A percentile compares a stretch with the other conserved stretches of the same genome.
Evolutionary conservation across 208 protist genomes (phyloP).

Genomic region (Leishmania martiniquensis): DNA sequence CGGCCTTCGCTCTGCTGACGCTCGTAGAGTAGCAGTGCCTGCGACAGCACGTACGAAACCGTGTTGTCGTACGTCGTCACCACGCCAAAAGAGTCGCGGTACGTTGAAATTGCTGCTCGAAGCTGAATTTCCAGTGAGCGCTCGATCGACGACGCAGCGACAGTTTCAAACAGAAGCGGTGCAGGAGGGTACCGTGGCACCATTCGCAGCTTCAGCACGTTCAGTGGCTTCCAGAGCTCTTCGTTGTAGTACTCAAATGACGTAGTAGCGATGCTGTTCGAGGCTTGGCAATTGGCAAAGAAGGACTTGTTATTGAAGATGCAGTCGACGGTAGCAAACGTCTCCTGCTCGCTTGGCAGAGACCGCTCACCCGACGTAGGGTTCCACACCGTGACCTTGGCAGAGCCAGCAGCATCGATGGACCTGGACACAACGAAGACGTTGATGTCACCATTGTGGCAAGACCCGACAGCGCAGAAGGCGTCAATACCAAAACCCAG

Average conservation of each 20-base stretch:
- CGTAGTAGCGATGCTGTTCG: slow-evolving; percentile 46
- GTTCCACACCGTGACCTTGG: slow-evolving; percentile 83
- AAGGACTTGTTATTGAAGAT: slow-evolving; percentile 88
- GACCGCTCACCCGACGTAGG: slow-evolving; percentile 67
- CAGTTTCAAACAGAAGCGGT: slow-evolving; percentile 58
- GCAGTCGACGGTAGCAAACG: slow-evolving; percentile 76
- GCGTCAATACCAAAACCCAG: slow-evolving; percentile 93
- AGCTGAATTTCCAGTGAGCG: slow-evolving; percentile 60
- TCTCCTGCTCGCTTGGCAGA: slow-evolving; percentile 41
- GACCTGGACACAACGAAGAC: slow-evolving; percentile 82
- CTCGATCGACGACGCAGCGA: slow-evolving; percentile 43
- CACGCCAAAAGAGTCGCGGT: slow-evolving; percentile 81
- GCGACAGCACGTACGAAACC: slow-evolving; percentile 78
- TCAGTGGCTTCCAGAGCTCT: slow-evolving; percentile 90
- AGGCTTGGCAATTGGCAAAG: slow-evolving; percentile 88
- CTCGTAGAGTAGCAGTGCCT: slow-evolving; percentile 89
- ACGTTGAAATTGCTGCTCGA: slow-evolving; percentile 40
- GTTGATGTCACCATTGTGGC: slow-evolving; percentile 40
- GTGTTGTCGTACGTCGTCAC: slow-evolving; percentile 77
- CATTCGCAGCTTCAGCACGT: slow-evolving; percentile 88
- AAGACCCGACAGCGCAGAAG: slow-evolving; percentile 78
- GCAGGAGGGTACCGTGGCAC: slow-evolving; percentile 76
- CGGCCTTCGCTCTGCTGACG: slow-evolving; percentile 49
- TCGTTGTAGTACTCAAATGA: slow-evolving; percentile 92
- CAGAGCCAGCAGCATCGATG: slow-evolving; percentile 24